Evolutionary conservation across 768 basidiomycete genomes (phyloP), one percentile per base, ranked within the genome.

Genomic region (Leccinum truebloodii): DNA sequence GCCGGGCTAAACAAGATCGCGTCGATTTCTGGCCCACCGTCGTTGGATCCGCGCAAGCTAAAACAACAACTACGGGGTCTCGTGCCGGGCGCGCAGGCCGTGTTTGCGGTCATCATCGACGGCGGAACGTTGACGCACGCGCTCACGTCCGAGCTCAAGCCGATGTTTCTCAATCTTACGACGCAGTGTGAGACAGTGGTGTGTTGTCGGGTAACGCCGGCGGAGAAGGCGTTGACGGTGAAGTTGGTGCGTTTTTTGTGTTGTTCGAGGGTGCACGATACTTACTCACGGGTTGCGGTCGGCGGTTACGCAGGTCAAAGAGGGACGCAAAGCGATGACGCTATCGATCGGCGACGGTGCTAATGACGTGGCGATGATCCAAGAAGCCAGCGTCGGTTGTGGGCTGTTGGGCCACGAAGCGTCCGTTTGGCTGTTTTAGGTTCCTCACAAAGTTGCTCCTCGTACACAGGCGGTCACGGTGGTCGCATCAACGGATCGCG

Each of bases 291-390:
- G 34, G 20, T 20, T 35, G 6, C 35, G 35, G 35, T 35, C 13
- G 24, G 24, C 24, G 24, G 24, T 24, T 24, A 37, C 4, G 52
- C 61, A 92, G 92, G 93, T 98, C 73, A 98, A 98, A 69, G 94
- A 98, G 66, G 96, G 96, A 12, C 86, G 90, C 52, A 88, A 93
- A 54, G 95, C 95, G 0, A 97, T 98, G 96, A 96, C 95, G 2
- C 75, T 98, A 30, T 92, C 95, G 0, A 98, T 99, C 57, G 96
- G 96, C 10, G 96, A 98, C 68, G 94, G 94, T 57, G 96, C 96
- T 16, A 98, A 98, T 69, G 96, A 98, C 70, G 96, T 98, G 24
- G 95, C 95, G 6, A 98, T 98, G 96, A 98, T 98, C 60, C 96
- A 98, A 72, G 96, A 96, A 69, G 96, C 96, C n/a, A 95, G 98